Conservation (phyloP, 768 basidiomycete genomes). For the Sarcomyxa edulis region DNA sequence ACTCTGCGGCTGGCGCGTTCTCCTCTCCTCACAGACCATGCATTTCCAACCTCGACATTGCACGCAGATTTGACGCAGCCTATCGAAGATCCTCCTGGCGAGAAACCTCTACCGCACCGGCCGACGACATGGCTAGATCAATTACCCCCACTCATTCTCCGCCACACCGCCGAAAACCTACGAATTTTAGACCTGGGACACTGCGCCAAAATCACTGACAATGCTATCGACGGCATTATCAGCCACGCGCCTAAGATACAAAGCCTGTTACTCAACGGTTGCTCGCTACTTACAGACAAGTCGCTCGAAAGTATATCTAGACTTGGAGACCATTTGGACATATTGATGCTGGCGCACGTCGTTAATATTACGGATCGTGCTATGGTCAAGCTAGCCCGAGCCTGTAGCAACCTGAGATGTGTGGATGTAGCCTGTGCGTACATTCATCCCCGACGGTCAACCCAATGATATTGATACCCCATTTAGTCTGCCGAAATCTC, state of each 20-base stretch:
- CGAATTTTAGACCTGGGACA: conserved; percentile 75
- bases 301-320: conserved; percentile 62
- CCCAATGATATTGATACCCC: conserved; percentile 8
- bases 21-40: conserved; percentile 68
- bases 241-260: conserved; percentile 73
- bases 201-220: conserved; percentile 67
- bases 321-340: conserved; percentile 73
- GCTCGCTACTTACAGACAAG: conserved; percentile 66
- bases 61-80: conserved; percentile 20
- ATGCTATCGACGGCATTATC: conserved; percentile 70
- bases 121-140: conserved; percentile 57
- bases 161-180: conserved; percentile 65
- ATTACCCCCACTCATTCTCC: conserved; percentile 59
- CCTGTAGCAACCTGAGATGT: conserved; percentile 70
- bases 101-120: conserved; percentile 51
- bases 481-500: conserved; percentile 69
- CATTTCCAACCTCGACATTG: conserved; percentile 72
- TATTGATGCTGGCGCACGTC: conserved; percentile 77
- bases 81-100: conserved; percentile 17
- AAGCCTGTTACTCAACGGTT: conserved; percentile 73
- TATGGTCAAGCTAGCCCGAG: conserved; percentile 60
- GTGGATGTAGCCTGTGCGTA: conserved; percentile 84
- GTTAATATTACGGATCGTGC: conserved; percentile 74
- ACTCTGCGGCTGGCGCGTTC: conserved; percentile 77
- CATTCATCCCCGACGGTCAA: conserved; percentile 7